Evolutionary conservation across 2,329 filamentous ascomycete species (phyloP), one percentile per base, ranked within the genome.

Genomic region (Pyrenochaeta sp.): DNA sequence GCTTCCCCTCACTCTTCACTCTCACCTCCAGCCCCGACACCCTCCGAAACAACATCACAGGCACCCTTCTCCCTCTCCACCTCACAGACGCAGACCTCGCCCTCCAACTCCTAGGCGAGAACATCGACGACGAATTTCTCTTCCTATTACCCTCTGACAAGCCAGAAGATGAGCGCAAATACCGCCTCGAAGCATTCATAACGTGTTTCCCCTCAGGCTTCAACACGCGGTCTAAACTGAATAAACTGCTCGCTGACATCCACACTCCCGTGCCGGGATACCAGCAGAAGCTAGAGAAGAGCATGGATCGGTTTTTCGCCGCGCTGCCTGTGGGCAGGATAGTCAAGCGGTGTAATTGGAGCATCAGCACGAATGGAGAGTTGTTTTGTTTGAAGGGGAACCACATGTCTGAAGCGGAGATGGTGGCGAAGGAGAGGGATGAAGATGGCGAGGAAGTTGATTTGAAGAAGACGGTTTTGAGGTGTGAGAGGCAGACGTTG

Each of bases 281-380:
- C 67, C 75, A 69, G 32, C 72, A 79, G 45, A 88, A 87, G 66
- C 65, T 90, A 0, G 84, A 85, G 65, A 81, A 77, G 49, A 83
- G 80, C 50, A 89, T 89, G 87, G 86, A 90, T 67, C 77, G 84
- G 0, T 89, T 86, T 74, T 89, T 89, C 68, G 80, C 82, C 1
- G 72, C 73, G 12, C 48, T 89, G 0, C 81, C 84, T 10, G 77
- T 81, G 0, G 86, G 86, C 0, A 82, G 79, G 60, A 79, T 84
- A 12, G 85, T 89, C 1, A 82, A 82, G 68, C 75, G 88, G 5
- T 76, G 77, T 1, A 90, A 90, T 69, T 85, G 83, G 83, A 76
- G 73, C 5, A 72, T 85, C 3, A 80, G 77, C 2, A 83, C 80
- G 0, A 73, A 76, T 25, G 67, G 71, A 0, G 61, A 69, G 1